A percentile compares a stretch with the other conserved stretches of the same genome.
Conservation (phyloP, 1,139 yeast species). For the Wickerhamomyces sp. region DNA sequence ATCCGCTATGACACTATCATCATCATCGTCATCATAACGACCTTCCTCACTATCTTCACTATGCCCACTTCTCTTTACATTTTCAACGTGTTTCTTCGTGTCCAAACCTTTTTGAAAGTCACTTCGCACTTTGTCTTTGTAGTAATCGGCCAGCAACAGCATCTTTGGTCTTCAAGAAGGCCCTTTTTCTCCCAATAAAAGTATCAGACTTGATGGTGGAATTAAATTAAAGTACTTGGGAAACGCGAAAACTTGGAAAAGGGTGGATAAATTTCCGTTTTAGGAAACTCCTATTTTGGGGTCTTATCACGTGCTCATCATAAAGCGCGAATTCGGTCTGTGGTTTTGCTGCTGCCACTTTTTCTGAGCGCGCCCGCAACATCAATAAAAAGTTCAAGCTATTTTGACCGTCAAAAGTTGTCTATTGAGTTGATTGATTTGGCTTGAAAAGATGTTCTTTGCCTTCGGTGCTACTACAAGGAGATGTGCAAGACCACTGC, state of each 20-base stretch:
- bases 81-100: not conserved
- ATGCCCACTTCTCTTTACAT: not conserved
- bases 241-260: not conserved
- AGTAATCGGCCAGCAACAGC: not conserved
- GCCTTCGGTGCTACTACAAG: not conserved
- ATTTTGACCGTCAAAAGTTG: too few species aligned
- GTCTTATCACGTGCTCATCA: not conserved
- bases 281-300: not conserved
- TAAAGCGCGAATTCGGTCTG: not conserved
- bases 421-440: not conserved
- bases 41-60: not conserved
- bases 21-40: not conserved
- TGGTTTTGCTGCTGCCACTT: too few species aligned
- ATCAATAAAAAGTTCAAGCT: not conserved
- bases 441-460: not conserved
- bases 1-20: not conserved
- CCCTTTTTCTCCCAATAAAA: too few species aligned
- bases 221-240: too few species aligned
- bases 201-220: too few species aligned
- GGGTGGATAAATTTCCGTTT: not conserved
- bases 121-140: not conserved
- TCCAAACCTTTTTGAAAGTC: too few species aligned
- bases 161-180: too few species aligned
- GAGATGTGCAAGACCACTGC: not conserved
- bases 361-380: not conserved